Percentiles rank a stretch among this genome's conserved stretches.
Conservation (phyloP, 2,329 filamentous ascomycete species). For the Aspergillus brasiliensis region DNA sequence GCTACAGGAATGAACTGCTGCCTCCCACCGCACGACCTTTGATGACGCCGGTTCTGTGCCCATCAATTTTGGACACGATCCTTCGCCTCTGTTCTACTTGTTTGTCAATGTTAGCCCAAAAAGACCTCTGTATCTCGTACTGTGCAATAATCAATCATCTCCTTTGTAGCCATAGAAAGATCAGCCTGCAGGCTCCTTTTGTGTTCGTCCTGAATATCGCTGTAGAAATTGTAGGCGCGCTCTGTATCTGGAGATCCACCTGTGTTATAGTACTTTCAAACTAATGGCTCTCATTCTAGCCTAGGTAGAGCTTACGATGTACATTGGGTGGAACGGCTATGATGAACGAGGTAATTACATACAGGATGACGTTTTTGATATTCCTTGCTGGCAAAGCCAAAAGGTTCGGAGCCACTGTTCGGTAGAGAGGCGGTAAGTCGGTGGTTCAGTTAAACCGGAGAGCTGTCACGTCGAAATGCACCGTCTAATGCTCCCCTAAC, state of each 20-base stretch:
- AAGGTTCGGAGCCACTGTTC: no score
- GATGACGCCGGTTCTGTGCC: constrained; percentile 22
- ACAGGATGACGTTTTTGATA: neutral
- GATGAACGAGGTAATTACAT: neutral
- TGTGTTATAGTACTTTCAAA: no score
- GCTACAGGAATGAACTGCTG: constrained; percentile 5
- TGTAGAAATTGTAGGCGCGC: neutral
- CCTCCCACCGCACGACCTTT: constrained; percentile 13
- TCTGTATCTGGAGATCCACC: no score
- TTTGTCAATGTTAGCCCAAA: constrained; percentile 35
- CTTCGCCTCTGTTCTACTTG: constrained; percentile 30
- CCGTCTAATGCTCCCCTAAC: no score
- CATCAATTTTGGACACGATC: constrained; percentile 17
- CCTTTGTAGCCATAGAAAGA: constrained; percentile 45
- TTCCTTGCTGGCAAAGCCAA: no score
- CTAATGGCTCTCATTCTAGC: no score
- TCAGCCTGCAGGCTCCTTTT: constrained; percentile 25
- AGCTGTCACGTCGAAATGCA: no score
- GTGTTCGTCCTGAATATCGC: neutral
- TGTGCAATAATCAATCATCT: constrained; percentile 50
- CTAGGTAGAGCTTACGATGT: neutral
- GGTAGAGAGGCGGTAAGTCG: neutral
- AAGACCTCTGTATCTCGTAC: constrained; percentile 45
- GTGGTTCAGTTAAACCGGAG: neutral
- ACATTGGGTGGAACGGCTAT: neutral